Percentiles rank a stretch among this genome's conserved stretches.
These are phyloP conservation scores for Rhizopogon vesiculosus DNA, from an alignment of 768 basidiomycete genomes.

Conservation along the genomic window DNA sequence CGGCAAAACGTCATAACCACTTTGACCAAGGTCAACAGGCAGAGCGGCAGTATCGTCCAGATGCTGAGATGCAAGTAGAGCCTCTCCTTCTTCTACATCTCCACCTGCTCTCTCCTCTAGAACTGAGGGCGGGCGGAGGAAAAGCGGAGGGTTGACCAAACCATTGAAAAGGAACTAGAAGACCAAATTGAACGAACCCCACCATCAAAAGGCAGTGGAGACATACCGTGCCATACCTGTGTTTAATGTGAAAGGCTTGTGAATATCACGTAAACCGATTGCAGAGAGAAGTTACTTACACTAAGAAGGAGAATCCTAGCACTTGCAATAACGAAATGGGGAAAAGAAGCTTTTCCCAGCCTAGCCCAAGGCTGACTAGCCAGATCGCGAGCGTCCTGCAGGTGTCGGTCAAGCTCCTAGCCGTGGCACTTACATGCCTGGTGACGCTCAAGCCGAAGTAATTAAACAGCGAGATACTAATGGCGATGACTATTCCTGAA, in stretches of 20 bases:
- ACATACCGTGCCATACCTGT: conserved; percentile 81
- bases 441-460: conserved; percentile 91
- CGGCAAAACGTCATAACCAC: conserved; percentile 81
- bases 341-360: conserved; percentile 85
- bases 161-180: conserved; percentile 86
- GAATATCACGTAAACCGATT: conserved; percentile 3
- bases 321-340: conserved; percentile 83
- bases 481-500: conserved; percentile 65
- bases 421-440: conserved; percentile 89
- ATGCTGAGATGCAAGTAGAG: conserved; percentile 34
- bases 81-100: conserved; percentile 57
- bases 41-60: conserved; percentile 82
- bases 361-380: conserved; percentile 82
- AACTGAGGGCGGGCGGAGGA: conserved; percentile 43
- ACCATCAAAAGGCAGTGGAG: not conserved
- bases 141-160: conserved; percentile 60
- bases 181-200: not conserved
- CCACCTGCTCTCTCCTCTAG: conserved; percentile 24
- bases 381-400: conserved; percentile 96
- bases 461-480: conserved; percentile 80
- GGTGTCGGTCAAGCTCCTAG: conserved; percentile 88
- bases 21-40: conserved; percentile 76
- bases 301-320: conserved; percentile 79
- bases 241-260: conserved; percentile 2
- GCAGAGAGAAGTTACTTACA: conserved; percentile 52